Base-by-base conservation (phyloP, 805 yeast genomes). In the Candida verbasci region DNA sequence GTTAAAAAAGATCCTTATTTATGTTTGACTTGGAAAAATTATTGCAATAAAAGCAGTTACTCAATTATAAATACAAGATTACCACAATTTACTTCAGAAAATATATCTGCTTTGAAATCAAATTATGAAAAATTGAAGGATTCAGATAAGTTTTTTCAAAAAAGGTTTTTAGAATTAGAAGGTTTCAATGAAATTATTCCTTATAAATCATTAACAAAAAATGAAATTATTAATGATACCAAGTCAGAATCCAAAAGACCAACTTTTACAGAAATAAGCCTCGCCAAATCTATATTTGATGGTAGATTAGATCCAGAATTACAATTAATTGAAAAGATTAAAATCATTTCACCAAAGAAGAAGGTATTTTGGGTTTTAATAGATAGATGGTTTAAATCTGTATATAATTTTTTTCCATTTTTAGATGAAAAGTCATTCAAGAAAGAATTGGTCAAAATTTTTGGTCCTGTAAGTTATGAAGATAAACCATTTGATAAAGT, bases 331-430 rank as follows among this genome's bases (percentile, higher is more conserved):
- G 38, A 43, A 9, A 36, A 63, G 56, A 43, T 55, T 58, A n/a
- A 59, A 42, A 52, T 54, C 12, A 48, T 60, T 3, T 42, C 80
- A 29, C 86, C 86, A 0, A 67, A 58, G 20, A 70, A 72, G 44
- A 65, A 63, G 38, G 65, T 74, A 1, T 63, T 80, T 10, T 73
- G 80, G 72, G 44, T 69, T 31, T 58, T 77, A 29, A 55, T 80
- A 18, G 77, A 78, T 38, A 55, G 80, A 42, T 81, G 72, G 46
- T 80, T 81, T 51, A 71, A 69, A 12, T 66, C 69, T 20, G 49
- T 81, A 5, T 81, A 81, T 49, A 69, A 80, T 4, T 76, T 75
- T 39, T 60, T 79, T 39, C 87, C 88, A 4, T 78, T 70, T 45
- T 57, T 80, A 24, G 86, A 80, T 52, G 84, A 80, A 49, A 60